A percentile compares a stretch with the other conserved stretches of the same genome.
Conservation (phyloP, 768 basidiomycete species). For the Mrakia frigida region DNA sequence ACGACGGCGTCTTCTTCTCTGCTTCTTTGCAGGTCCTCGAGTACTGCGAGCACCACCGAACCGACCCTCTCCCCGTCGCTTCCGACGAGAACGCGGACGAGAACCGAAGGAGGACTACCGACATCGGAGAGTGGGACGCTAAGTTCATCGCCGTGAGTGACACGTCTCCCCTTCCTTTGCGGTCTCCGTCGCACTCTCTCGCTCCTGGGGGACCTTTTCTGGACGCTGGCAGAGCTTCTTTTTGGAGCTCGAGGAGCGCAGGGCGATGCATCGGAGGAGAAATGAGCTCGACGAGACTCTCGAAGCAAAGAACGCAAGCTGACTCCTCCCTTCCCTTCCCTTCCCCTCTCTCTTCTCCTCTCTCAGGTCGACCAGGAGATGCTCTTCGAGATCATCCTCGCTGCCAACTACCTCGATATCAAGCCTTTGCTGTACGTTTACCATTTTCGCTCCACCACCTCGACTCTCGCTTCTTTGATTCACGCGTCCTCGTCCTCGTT, state of each 20-base stretch:
- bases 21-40: conserved; percentile 75
- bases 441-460: neutral
- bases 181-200: neutral
- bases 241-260: no score
- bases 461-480: no score
- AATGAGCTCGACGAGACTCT: neutral
- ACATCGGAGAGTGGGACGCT: conserved; percentile 98
- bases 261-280: neutral
- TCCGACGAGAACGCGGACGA: conserved; percentile 76
- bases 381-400: conserved; percentile 99
- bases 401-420: conserved; percentile 99
- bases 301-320: neutral
- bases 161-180: neutral
- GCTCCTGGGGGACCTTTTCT: no score
- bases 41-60: conserved; percentile 98
- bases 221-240: no score
- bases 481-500: neutral
- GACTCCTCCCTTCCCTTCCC: neutral
- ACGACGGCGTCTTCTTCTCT: neutral
- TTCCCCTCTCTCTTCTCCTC: neutral
- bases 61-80: conserved; percentile 85
- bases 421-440: conserved; percentile 83
- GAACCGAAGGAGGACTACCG: conserved; percentile 93
- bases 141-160: conserved; percentile 52
- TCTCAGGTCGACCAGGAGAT: conserved; percentile 89